These are phyloP conservation scores for Ascosphaera aggregata DNA, from an alignment of 2,329 filamentous ascomycete genomes.

Conservation along the genomic window DNA sequence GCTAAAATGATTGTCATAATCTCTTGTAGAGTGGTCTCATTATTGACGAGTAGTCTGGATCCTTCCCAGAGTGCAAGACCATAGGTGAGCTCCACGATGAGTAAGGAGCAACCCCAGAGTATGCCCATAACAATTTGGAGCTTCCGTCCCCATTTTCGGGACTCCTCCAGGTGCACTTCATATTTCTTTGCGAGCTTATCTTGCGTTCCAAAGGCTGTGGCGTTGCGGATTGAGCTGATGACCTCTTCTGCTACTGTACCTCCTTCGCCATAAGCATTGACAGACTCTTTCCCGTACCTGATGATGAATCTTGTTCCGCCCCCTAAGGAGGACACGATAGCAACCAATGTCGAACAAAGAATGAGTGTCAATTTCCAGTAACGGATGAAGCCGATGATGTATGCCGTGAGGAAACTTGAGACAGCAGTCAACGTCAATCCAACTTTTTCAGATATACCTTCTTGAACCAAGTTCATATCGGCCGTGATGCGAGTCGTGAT, in stretches of 20 bases:
- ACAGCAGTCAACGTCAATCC: slow-evolving; percentile 51
- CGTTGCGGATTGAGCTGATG: slow-evolving; percentile 77
- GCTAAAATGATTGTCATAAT: slow-evolving; percentile 74
- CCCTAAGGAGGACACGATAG: slow-evolving; percentile 58
- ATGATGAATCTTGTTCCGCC: slow-evolving; percentile 50
- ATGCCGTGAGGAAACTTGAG: slow-evolving; percentile 68
- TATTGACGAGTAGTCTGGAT: slow-evolving; percentile 45
- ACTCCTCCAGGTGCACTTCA: slow-evolving; percentile 46
- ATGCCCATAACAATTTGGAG: slow-evolving; percentile 47
- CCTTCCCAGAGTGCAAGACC: slow-evolving; percentile 78
- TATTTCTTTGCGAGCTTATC: slow-evolving; percentile 78
- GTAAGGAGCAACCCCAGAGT: slow-evolving; percentile 71
- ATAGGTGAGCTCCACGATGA: slow-evolving; percentile 67
- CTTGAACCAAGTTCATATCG: slow-evolving; percentile 82
- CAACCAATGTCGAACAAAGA: slow-evolving; percentile 56
- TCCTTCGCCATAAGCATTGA: slow-evolving; percentile 60
- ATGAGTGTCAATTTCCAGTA: slow-evolving; percentile 91
- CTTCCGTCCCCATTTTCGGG: slow-evolving; percentile 53
- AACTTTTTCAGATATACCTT: slow-evolving; percentile 81
- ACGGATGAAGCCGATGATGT: slow-evolving; percentile 72
- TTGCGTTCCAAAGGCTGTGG: slow-evolving; percentile 81
- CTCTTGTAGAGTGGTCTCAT: slow-evolving; percentile 40
- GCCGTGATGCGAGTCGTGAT: slow-evolving; percentile 87
- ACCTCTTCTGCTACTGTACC: slow-evolving; percentile 87
- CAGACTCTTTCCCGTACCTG: slow-evolving; percentile 54